A percentile compares a stretch with the other conserved stretches of the same genome.
These are phyloP conservation scores for Colletotrichum spinosum DNA, from an alignment of 2,329 filamentous ascomycete genomes.

Conservation along the genomic window DNA sequence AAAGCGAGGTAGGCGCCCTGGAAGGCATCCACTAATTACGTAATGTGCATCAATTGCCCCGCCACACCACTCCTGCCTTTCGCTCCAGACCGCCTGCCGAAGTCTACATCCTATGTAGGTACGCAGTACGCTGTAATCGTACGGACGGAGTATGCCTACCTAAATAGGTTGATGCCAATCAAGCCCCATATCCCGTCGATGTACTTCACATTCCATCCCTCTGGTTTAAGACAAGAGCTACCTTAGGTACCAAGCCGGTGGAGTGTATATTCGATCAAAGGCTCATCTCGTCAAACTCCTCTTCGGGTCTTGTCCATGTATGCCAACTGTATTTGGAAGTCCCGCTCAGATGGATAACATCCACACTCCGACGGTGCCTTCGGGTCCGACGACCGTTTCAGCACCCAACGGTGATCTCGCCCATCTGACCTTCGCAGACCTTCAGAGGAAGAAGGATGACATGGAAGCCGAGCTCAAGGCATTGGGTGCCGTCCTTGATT, in stretches of 20 bases:
- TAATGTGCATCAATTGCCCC: not conserved
- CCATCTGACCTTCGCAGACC: conserved; percentile 79
- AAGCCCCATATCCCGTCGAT: too few relatives aligned
- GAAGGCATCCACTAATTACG: too few relatives aligned
- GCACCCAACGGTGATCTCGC: conserved; percentile 70
- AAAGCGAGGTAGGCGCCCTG: too few relatives aligned
- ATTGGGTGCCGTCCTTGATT: conserved; percentile 86
- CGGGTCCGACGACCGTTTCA: conserved; percentile 77
- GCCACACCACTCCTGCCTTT: not conserved
- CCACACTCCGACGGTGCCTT: conserved; percentile 71
- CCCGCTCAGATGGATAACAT: conserved; percentile 63
- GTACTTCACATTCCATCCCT: too few relatives aligned
- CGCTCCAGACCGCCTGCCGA: not conserved
- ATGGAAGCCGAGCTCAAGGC: conserved; percentile 90
- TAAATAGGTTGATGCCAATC: too few relatives aligned
- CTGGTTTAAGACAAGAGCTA: too few relatives aligned
- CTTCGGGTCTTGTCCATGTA: not conserved
- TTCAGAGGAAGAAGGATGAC: conserved; percentile 85
- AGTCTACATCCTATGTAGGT: not conserved
- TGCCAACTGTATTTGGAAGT: conserved; percentile 27
- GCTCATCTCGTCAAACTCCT: too few relatives aligned
- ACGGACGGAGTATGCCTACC: too few relatives aligned
- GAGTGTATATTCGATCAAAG: too few relatives aligned
- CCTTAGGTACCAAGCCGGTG: too few relatives aligned
- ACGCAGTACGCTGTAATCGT: not conserved